A percentile compares a stretch with the other conserved stretches of the same genome.
Conservation (phyloP, 306 rosid genomes). For the Sophora flavescens region DNA sequence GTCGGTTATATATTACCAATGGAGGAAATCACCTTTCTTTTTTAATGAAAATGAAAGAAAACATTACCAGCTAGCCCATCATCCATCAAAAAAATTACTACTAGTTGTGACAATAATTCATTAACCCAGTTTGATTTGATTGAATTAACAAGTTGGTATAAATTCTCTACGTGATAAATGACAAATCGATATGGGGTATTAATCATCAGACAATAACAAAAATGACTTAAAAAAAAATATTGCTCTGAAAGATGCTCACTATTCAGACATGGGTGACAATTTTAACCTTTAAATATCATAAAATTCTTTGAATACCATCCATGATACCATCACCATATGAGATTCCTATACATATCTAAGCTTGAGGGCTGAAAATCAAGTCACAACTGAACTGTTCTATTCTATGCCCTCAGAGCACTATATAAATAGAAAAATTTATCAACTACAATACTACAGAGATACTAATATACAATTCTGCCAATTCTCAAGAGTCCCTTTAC, state of each 20-base stretch:
- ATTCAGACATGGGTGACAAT: constrained; percentile 15
- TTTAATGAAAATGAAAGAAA: background rate
- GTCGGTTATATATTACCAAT: too few relatives aligned
- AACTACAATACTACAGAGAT: background rate
- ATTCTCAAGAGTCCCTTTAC: constrained; percentile 33
- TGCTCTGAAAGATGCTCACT: background rate
- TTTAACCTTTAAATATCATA: constrained; percentile 21
- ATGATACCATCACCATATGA: constrained; percentile 31
- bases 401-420: constrained; percentile 28
- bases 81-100: background rate
- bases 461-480: constrained; percentile 43
- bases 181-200: too few relatives aligned
- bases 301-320: constrained; percentile 30
- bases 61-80: background rate
- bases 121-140: background rate
- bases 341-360: constrained; percentile 41
- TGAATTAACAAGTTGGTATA: background rate
- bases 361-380: constrained; percentile 26
- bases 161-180: background rate
- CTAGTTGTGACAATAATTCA: background rate
- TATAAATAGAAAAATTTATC: constrained; percentile 30
- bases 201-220: background rate
- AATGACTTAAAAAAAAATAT: background rate
- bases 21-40: background rate
- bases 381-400: constrained; percentile 27